These are phyloP conservation scores for Kurtzmaniella quercitrusa DNA, from an alignment of 1,139 yeast species.

Conservation along the genomic window DNA sequence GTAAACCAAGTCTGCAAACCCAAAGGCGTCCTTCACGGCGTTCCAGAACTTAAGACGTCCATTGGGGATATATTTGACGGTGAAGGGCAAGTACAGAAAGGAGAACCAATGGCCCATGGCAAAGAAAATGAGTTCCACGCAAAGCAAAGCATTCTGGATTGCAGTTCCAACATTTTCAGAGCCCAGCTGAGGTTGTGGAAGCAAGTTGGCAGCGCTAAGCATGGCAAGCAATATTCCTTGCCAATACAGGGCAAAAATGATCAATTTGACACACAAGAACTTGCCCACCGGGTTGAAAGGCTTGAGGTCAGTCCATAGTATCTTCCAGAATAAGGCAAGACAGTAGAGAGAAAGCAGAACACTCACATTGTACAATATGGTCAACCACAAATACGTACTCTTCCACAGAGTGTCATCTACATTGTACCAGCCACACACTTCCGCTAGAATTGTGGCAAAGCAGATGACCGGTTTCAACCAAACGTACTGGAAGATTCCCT, in stretches of 20 bases:
- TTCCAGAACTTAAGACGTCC: conserved; percentile 57
- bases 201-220: conserved; percentile 50
- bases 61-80: conserved; percentile 55
- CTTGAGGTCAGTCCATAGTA: conserved; percentile 67
- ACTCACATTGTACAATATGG: conserved; percentile 68
- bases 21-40: conserved; percentile 76
- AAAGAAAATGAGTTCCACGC: conserved; percentile 81
- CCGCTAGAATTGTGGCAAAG: conserved; percentile 48
- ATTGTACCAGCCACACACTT: conserved; percentile 47
- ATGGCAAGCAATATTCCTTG: conserved; percentile 75
- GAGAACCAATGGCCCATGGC: conserved; percentile 87
- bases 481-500: conserved; percentile 89
- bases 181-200: conserved; percentile 16
- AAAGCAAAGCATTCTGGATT: conserved; percentile 75
- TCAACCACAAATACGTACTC: conserved; percentile 63
- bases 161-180: conserved; percentile 36
- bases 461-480: conserved; percentile 89
- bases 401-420: conserved; percentile 45
- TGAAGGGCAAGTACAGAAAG: conserved; percentile 73
- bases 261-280: conserved; percentile 85
- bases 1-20: conserved; percentile 65
- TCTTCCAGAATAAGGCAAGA: conserved; percentile 89
- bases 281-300: conserved; percentile 90
- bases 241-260: conserved; percentile 96
- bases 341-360: conserved; percentile 81